These are phyloP conservation scores for Aspergillus olivimuriae DNA, from an alignment of 495 filamentous ascomycete genomes.

Conservation along the genomic window DNA sequence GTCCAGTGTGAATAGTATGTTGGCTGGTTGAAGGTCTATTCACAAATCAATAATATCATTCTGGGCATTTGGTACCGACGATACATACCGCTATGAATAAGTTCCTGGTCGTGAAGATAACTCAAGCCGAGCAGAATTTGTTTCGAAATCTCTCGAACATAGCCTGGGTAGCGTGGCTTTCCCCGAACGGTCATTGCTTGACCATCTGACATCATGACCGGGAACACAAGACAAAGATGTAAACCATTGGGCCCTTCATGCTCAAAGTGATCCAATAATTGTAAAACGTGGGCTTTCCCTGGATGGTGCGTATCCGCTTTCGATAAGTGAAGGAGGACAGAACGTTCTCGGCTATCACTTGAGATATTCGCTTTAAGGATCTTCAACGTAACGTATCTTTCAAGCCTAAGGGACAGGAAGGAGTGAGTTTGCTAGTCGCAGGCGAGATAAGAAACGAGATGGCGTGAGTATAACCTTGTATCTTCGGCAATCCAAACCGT, in stretches of 20 bases:
- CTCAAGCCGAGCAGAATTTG: constrained; percentile 10
- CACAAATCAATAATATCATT: not conserved
- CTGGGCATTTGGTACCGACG: not conserved
- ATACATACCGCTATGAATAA: constrained; percentile 12
- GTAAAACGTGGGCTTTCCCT: constrained; percentile 27
- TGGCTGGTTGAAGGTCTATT: constrained; percentile 11
- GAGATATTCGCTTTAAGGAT: constrained; percentile 24
- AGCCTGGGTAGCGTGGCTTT: not conserved
- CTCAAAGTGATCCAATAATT: constrained; percentile 37
- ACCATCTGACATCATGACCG: constrained; percentile 18
- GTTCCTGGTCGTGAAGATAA: constrained; percentile 3
- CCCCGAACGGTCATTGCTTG: constrained; percentile 9
- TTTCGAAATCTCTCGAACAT: constrained; percentile 3
- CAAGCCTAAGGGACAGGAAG: not conserved
- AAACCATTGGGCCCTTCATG: constrained; percentile 41
- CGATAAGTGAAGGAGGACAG: constrained; percentile 4
- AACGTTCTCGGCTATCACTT: constrained; percentile 4
- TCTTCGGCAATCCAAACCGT: constrained; percentile 49
- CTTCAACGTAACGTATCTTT: constrained; percentile 25
- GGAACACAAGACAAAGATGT: constrained; percentile 42
- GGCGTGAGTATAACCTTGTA: not conserved
- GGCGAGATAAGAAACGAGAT: not conserved
- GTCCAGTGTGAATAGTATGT: constrained; percentile 3
- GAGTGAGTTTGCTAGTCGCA: not conserved
- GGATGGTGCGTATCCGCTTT: constrained; percentile 11